Evolutionary conservation across 1,284 basidiomycete species (phyloP).

Genomic region (Ustilago crameri): DNA sequence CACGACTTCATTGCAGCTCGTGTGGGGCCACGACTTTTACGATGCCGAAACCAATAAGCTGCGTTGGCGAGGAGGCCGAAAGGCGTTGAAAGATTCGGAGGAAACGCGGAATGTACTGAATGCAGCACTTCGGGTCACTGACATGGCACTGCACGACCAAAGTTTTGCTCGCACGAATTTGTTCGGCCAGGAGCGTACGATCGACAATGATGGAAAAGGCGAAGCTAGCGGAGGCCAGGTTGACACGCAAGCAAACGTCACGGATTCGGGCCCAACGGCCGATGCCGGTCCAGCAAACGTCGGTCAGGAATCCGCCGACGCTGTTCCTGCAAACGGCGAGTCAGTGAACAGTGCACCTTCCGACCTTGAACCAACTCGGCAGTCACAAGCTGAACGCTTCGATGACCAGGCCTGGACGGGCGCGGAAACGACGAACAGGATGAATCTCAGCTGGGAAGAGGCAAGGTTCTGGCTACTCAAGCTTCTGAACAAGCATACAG

Average conservation of each 20-base stretch:
- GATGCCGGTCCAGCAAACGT: not conserved
- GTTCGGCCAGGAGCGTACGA: not conserved
- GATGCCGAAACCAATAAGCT: slow-evolving; percentile 30
- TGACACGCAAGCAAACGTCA: no score
- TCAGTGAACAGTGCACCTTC: no score
- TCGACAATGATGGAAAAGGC: no score
- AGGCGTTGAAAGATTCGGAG: slow-evolving; percentile 12
- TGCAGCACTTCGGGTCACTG: slow-evolving; percentile 18
- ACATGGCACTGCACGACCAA: slow-evolving; percentile 24
- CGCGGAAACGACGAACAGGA: slow-evolving; percentile 7
- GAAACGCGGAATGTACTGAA: slow-evolving; percentile 19
- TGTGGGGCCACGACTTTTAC: slow-evolving; percentile 49
- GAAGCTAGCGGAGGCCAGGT: no score
- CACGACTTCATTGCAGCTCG: slow-evolving; percentile 31
- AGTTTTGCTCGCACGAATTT: not conserved
- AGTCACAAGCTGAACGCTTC: not conserved
- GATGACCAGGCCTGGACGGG: slow-evolving; percentile 12
- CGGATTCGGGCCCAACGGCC: no score
- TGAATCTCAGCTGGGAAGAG: slow-evolving; percentile 44
- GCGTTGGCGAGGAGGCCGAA: slow-evolving; percentile 30
- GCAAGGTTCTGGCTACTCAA: slow-evolving; percentile 40
- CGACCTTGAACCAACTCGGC: no score
- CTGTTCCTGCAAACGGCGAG: no score
- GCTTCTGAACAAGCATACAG: slow-evolving; percentile 25
- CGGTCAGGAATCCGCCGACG: not conserved